Evolutionary conservation across 2,329 filamentous ascomycete species (phyloP), one percentile per base, ranked within the genome.

Genomic region (Tolypocladium album): DNA sequence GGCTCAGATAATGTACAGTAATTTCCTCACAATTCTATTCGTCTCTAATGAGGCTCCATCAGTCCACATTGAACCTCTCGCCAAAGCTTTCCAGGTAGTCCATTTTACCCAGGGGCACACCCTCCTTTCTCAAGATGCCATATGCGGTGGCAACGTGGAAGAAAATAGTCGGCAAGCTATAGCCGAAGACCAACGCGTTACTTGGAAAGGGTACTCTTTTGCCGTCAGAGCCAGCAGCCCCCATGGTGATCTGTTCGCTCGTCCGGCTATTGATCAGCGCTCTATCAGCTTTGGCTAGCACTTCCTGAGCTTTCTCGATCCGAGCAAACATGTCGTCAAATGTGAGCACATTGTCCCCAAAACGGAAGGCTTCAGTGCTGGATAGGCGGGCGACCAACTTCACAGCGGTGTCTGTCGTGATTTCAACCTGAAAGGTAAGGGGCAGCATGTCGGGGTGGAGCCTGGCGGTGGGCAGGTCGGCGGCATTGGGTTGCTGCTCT

Each of bases 101-200:
- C 40, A 60, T 38, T 73, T 86, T 86, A 13, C 80, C 82, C 15
- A 87, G 15, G 0, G 74, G 74, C 17, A 84, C 80, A 1, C 83
- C 83, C 67, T 80, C 76, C 62, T 73, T 76, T 57, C 83, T 72
- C 66, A 86, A 66, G 59, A 86, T 79, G 4, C 68, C 74, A 70
- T 86, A 86, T 20, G 79, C 74, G 9, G 75, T 82, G 11, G 70
- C 75, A 8, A 79, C 63, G 65, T 87, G 84, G 68, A 87, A 87
- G 70, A 75, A 83, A 64, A 84, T 75, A 64, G 85, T 83, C 5
- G 83, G 60, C 53, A 63, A 15, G 36, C 31, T 43, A 17, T 45
- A 58, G 12, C 55, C 55, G 13, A 27, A 47, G 4, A 47, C n/a
- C 45, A 47, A 17, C 5, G 45, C 45, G 17, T 27, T 24, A 6